phyloP scores from a whole-genome alignment of 495 filamentous ascomycete species.

The Mycothermus thermophilus region DNA sequence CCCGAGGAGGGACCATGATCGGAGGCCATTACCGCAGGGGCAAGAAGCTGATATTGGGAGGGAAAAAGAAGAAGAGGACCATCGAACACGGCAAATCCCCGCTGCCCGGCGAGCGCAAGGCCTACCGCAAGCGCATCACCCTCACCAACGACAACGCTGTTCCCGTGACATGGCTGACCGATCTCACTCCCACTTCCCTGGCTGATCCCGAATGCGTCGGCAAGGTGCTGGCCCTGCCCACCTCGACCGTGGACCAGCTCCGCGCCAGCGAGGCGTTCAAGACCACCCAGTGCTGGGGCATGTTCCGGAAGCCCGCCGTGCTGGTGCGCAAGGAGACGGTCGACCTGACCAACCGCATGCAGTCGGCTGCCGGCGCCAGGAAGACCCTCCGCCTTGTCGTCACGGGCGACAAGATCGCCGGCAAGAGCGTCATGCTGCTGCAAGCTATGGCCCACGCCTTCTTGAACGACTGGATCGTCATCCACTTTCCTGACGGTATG shows the following conservation, averaged over 20 bases:
- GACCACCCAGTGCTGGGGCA: constrained; percentile 71
- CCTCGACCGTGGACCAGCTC: constrained; percentile 60
- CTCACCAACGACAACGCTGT: constrained; percentile 90
- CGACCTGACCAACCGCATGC: constrained; percentile 50
- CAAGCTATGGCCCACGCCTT: constrained; percentile 77
- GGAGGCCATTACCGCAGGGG: constrained; percentile 21
- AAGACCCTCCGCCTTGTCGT: constrained; percentile 51
- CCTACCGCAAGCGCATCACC: constrained; percentile 72
- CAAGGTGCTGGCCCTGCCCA: constrained; percentile 54
- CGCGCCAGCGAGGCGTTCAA: constrained; percentile 79
- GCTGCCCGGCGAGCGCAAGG: constrained; percentile 66
- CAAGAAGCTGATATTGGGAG: constrained; percentile 27
- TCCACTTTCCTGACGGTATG: constrained; percentile 80
- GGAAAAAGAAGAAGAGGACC: constrained; percentile 42
- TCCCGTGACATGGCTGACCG: constrained; percentile 48
- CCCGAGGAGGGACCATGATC: constrained; percentile 3
- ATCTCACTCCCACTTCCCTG: constrained; percentile 44
- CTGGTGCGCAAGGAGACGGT: constrained; percentile 63
- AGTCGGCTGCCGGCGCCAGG: constrained; percentile 36
- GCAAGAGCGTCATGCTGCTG: constrained; percentile 74
- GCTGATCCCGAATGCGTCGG: constrained; percentile 42
- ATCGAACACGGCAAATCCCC: constrained; percentile 35
- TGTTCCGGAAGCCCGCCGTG: constrained; percentile 67
- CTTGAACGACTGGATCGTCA: constrained; percentile 72
- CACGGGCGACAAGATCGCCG: constrained; percentile 57